Evolutionary conservation across 192 early-diverging fungal species (phyloP).

Genomic region (Spizellomyces punctatus): DNA sequence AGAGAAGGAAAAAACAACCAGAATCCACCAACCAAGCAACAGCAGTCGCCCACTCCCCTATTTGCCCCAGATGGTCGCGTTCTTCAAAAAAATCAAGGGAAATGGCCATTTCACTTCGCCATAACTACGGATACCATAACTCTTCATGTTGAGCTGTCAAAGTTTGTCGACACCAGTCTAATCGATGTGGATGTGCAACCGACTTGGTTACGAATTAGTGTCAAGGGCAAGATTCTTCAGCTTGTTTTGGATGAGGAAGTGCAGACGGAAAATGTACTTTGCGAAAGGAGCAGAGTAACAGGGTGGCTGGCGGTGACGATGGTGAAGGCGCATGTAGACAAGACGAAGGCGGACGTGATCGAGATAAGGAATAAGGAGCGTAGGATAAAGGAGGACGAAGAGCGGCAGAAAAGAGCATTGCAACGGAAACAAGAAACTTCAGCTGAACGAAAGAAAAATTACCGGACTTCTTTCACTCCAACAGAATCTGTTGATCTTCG

Average conservation of each 20-base stretch:
- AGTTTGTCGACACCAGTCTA: slow-evolving; percentile 54
- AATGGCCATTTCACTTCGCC: slow-evolving; percentile 45
- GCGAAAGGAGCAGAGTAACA: slow-evolving; percentile 51
- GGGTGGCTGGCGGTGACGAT: slow-evolving; percentile 54
- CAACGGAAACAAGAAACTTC: background rate
- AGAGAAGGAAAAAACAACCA: slow-evolving; percentile 25
- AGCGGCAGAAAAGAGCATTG: background rate
- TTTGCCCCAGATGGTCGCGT: slow-evolving; percentile 47
- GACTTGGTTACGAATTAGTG: slow-evolving; percentile 40
- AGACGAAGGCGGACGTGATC: slow-evolving; percentile 16
- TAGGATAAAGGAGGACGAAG: slow-evolving; percentile 9
- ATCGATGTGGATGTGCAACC: slow-evolving; percentile 56
- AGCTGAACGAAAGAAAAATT: background rate
- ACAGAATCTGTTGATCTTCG: slow-evolving; percentile 18
- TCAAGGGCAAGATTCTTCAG: slow-evolving; percentile 59
- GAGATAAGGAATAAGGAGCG: slow-evolving; percentile 14
- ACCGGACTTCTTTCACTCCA: background rate
- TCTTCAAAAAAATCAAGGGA: slow-evolving; percentile 60
- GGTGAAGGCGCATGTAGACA: slow-evolving; percentile 28
- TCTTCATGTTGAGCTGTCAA: slow-evolving; percentile 49
- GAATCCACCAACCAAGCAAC: slow-evolving; percentile 8
- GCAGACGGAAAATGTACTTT: slow-evolving; percentile 37
- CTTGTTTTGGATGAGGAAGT: slow-evolving; percentile 51
- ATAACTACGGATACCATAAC: slow-evolving; percentile 27
- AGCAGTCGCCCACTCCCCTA: slow-evolving; percentile 7